Percentiles rank a stretch among this genome's conserved stretches.
Conservation (phyloP, 176 grass and related monocot species). For the Zea luxurians region DNA sequence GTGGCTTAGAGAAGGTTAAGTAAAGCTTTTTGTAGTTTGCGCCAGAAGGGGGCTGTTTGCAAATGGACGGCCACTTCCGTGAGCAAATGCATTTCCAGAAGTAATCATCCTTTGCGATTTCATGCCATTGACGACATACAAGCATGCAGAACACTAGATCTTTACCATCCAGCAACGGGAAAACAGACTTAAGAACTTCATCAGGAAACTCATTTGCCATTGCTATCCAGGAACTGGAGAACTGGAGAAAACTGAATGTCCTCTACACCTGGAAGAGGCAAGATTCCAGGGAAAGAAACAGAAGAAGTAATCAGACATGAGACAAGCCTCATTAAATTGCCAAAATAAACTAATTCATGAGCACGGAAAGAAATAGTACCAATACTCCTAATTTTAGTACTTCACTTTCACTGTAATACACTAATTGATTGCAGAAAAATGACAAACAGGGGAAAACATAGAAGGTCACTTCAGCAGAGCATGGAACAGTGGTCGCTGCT, state of each 20-base stretch:
- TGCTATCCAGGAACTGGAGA: constrained; percentile 6
- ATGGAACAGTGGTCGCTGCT: background rate
- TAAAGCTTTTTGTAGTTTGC: constrained; percentile 59
- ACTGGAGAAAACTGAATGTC: constrained; percentile 32
- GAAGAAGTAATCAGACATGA: constrained; percentile 18
- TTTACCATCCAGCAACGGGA: constrained; percentile 64
- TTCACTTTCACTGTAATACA: constrained; percentile 15
- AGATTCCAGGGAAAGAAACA: constrained; percentile 19
- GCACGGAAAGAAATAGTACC: background rate
- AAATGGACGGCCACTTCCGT: constrained; percentile 67
- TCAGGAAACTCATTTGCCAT: constrained; percentile 63
- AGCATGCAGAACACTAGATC: constrained; percentile 79
- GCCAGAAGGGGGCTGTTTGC: constrained; percentile 53
- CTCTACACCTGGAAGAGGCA: constrained; percentile 8
- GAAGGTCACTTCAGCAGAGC: background rate
- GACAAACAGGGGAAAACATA: background rate
- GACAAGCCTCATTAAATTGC: background rate
- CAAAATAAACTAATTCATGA: background rate
- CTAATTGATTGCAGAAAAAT: constrained; percentile 1
- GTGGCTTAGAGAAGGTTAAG: constrained; percentile 61
- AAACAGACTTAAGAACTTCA: constrained; percentile 69
- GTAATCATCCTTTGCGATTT: constrained; percentile 70
- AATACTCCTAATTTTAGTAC: background rate
- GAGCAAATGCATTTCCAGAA: constrained; percentile 85
- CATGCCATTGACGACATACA: constrained; percentile 63